Evolutionary conservation across 176 grass and related monocot genomes (phyloP).

Genomic region (Metroxylon sagu): DNA sequence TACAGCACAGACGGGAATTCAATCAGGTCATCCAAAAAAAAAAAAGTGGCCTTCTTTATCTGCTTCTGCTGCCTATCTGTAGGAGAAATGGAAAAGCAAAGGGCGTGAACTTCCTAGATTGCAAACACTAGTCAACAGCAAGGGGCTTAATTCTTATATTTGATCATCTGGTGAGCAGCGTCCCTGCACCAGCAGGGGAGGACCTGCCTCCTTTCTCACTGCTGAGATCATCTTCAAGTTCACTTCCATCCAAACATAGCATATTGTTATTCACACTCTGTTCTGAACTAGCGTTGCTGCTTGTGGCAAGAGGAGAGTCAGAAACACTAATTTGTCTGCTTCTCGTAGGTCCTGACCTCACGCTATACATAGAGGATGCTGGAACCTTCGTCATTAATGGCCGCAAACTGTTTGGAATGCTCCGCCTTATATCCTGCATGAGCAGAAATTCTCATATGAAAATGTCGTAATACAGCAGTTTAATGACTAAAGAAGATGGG

Average conservation of each 20-base stretch:
- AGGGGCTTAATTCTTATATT: background rate
- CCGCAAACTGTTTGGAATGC: slow-evolving; percentile 75
- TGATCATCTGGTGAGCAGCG: slow-evolving; percentile 21
- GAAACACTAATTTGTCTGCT: slow-evolving; percentile 52
- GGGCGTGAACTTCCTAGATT: too few relatives aligned
- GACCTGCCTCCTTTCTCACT: slow-evolving; percentile 18
- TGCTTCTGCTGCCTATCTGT: too few relatives aligned
- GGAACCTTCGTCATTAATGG: slow-evolving; percentile 87
- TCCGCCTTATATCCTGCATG: slow-evolving; percentile 80
- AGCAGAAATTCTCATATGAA: background rate
- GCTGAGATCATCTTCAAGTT: slow-evolving; percentile 72
- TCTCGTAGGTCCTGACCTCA: slow-evolving; percentile 59
- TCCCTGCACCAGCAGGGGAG: background rate
- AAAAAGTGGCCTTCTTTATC: too few relatives aligned
- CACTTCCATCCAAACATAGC: slow-evolving; percentile 57
- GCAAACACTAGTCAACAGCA: slow-evolving; percentile 5
- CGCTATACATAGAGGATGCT: slow-evolving; percentile 83
- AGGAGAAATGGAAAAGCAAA: too few relatives aligned
- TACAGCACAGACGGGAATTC: too few relatives aligned
- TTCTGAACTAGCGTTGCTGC: slow-evolving; percentile 92
- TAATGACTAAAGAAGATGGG: background rate
- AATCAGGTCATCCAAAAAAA: too few relatives aligned
- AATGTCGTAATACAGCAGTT: too few relatives aligned
- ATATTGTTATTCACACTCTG: slow-evolving; percentile 78
- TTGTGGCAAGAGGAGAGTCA: slow-evolving; percentile 79